Conservation (phyloP, 495 filamentous ascomycete species). For the Penicillium bovifimosum region DNA sequence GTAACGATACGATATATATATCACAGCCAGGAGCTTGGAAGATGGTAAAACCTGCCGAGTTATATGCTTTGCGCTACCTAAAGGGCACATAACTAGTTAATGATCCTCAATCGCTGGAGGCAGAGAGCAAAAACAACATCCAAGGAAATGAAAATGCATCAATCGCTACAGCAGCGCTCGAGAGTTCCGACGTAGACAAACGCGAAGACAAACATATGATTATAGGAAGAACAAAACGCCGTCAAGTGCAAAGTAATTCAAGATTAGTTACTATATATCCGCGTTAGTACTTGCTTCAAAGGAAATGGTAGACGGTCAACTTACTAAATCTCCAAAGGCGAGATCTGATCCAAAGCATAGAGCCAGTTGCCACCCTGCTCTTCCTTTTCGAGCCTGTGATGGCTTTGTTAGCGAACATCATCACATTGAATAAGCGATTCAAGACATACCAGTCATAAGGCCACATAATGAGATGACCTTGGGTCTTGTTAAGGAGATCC, state of each 20-base stretch:
- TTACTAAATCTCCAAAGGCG: conserved; percentile 97
- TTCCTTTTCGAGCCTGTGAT: conserved; percentile 65
- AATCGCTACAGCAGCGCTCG: conserved; percentile 9
- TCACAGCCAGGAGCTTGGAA: no score
- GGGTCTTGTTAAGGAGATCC: conserved; percentile 71
- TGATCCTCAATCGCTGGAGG: background rate
- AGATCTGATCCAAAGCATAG: conserved; percentile 91
- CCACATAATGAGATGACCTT: conserved; percentile 85
- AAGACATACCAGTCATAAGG: conserved; percentile 78
- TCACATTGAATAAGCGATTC: background rate
- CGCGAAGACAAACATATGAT: background rate
- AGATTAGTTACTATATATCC: conserved; percentile 21
- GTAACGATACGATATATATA: no score
- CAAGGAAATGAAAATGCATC: conserved; percentile 12
- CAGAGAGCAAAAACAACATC: background rate
- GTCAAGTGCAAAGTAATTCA: conserved; percentile 14
- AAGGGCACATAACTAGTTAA: background rate
- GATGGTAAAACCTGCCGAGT: background rate
- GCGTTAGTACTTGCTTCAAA: conserved; percentile 7
- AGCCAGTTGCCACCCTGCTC: conserved; percentile 94
- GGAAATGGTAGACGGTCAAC: conserved; percentile 20
- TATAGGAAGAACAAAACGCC: conserved; percentile 10
- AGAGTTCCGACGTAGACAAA: conserved; percentile 6
- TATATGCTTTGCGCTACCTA: background rate
- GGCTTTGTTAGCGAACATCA: background rate